Conservation (phyloP, 179 eudicot genomes). For the Beta lomatogona region DNA sequence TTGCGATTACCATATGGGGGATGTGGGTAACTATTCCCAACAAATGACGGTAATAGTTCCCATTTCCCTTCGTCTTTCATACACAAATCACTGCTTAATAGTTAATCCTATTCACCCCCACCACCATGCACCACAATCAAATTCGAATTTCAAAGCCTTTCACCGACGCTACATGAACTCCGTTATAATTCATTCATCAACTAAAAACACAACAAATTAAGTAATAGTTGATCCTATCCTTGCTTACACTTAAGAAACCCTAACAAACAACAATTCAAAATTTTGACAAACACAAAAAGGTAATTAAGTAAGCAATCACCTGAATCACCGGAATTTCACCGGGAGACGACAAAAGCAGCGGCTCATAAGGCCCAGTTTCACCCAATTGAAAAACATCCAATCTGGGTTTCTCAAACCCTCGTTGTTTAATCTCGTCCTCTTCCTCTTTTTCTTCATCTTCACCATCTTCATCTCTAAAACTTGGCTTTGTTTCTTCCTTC, state of each 20-base stretch:
- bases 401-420: slow-evolving; percentile 40
- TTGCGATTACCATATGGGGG: too few species aligned
- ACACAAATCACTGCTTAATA: too few species aligned
- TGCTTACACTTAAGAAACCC: not conserved
- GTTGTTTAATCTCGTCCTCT: slow-evolving; percentile 30
- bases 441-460: slow-evolving; percentile 31
- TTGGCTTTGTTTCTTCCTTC: not conserved
- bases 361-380: slow-evolving; percentile 68
- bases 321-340: slow-evolving; percentile 52
- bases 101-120: too few species aligned
- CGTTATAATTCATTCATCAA: not conserved
- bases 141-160: not conserved
- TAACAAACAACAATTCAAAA: not conserved
- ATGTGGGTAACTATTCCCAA: too few species aligned
- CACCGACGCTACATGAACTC: not conserved
- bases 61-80: too few species aligned
- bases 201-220: not conserved
- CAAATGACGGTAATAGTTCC: too few species aligned
- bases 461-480: slow-evolving; percentile 1
- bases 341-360: slow-evolving; percentile 50
- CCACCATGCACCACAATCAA: not conserved
- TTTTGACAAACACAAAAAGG: not conserved
- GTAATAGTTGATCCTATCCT: not conserved
- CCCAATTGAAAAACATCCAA: slow-evolving; percentile 54
- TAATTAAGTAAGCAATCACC: slow-evolving; percentile 39